Conservation (phyloP, 1,284 basidiomycete genomes). For the Ceratobasidium papillatum region DNA sequence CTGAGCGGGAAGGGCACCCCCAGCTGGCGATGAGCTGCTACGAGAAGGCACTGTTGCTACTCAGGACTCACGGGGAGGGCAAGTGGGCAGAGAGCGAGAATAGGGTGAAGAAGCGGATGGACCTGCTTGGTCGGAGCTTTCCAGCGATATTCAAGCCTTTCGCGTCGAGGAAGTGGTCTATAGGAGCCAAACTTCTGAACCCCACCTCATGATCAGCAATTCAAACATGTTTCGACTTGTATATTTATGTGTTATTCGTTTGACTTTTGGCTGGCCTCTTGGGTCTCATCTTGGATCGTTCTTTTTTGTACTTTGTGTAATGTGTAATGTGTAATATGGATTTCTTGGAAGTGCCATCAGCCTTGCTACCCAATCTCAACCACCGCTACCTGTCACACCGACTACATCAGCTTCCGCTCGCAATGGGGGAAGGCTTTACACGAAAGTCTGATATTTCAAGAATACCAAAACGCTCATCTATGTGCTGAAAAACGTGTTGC, state of each 20-base stretch:
- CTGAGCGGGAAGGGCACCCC: slow-evolving; percentile 17
- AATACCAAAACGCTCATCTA: too few species aligned
- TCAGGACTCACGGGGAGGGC: slow-evolving; percentile 21
- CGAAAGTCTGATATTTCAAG: too few species aligned
- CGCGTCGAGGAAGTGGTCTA: background rate
- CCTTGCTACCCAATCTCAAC: too few species aligned
- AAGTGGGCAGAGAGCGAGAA: slow-evolving; percentile 30
- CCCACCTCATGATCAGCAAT: background rate
- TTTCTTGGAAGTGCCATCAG: too few species aligned
- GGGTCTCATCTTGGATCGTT: background rate
- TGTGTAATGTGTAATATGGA: too few species aligned
- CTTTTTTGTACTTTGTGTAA: too few species aligned
- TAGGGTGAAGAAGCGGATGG: slow-evolving; percentile 20
- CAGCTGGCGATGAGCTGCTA: slow-evolving; percentile 25
- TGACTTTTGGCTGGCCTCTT: background rate
- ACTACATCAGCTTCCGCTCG: too few species aligned
- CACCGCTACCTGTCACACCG: too few species aligned
- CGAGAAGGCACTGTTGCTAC: slow-evolving; percentile 9
- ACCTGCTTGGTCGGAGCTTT: background rate
- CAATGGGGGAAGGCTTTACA: too few species aligned
- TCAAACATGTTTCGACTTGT: background rate
- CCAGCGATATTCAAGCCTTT: background rate
- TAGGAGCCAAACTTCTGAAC: slow-evolving; percentile 1
- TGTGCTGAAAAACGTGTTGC: too few species aligned
- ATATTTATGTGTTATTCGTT: background rate